A percentile compares a stretch with the other conserved stretches of the same genome.
Evolutionary conservation across 164 flowering plant species (phyloP).

Genomic region (Magnolia kwangsiensis): DNA sequence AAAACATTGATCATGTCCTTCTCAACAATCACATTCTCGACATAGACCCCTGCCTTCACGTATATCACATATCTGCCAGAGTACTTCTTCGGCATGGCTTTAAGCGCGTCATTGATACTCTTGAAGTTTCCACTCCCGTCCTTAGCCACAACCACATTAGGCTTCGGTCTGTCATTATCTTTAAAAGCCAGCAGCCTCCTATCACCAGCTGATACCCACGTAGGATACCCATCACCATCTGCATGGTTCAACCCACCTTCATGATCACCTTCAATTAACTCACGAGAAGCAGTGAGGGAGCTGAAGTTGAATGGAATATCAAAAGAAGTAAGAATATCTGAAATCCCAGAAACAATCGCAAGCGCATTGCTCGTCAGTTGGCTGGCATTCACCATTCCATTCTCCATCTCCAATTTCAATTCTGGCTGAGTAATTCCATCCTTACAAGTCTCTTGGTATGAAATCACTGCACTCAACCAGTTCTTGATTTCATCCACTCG

Average conservation of each 20-base stretch:
- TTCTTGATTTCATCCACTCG: constrained; percentile 33
- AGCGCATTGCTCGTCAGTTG: constrained; percentile 46
- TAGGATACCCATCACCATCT: constrained; percentile 26
- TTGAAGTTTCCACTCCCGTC: constrained; percentile 54
- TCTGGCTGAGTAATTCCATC: constrained; percentile 39
- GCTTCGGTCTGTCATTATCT: constrained; percentile 13
- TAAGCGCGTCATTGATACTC: constrained; percentile 43
- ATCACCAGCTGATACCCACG: constrained; percentile 35
- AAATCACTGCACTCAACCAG: constrained; percentile 52
- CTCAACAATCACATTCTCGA: constrained; percentile 37
- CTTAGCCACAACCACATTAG: constrained; percentile 54
- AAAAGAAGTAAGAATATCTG: constrained; percentile 20
- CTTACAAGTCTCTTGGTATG: constrained; percentile 48
- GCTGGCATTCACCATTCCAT: constrained; percentile 32
- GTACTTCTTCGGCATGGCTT: constrained; percentile 38
- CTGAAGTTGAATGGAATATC: constrained; percentile 12
- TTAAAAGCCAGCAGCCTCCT: constrained; percentile 31
- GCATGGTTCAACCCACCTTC: not conserved
- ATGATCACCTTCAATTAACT: no score
- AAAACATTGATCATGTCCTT: constrained; percentile 33
- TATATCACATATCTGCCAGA: constrained; percentile 43
- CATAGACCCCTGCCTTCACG: constrained; percentile 56
- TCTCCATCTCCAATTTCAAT: constrained; percentile 23
- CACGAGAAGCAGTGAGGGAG: not conserved
- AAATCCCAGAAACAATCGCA: constrained; percentile 37